phyloP scores from a whole-genome alignment of 805 yeast species.

The Clavispora vitiphila region DNA sequence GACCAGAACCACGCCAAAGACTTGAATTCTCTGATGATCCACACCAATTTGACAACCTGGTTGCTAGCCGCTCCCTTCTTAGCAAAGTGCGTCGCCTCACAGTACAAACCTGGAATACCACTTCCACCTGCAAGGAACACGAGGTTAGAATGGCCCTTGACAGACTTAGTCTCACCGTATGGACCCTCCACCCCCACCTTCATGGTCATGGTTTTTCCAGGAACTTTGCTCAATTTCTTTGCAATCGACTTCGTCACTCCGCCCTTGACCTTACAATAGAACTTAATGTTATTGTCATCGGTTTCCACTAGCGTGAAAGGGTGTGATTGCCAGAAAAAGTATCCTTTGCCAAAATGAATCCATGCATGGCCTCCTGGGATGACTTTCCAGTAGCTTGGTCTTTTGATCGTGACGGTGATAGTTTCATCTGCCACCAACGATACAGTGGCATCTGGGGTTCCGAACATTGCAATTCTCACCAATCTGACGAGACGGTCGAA shows the following conservation, averaged over 20 bases:
- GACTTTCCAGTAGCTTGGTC: conserved; percentile 45
- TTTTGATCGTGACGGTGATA: conserved; percentile 41
- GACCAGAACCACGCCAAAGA: conserved; percentile 22
- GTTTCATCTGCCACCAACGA: conserved; percentile 38
- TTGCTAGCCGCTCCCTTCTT: conserved; percentile 9
- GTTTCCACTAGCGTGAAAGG: conserved; percentile 39
- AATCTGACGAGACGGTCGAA: conserved; percentile 36
- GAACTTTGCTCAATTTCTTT: conserved; percentile 20
- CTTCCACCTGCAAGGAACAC: conserved; percentile 69
- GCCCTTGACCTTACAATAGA: conserved; percentile 33
- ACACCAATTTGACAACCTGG: conserved; percentile 18
- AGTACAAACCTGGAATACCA: conserved; percentile 58
- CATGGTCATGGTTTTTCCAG: conserved; percentile 23
- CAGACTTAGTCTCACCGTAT: conserved; percentile 52
- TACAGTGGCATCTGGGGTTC: conserved; percentile 30
- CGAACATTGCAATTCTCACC: conserved; percentile 26
- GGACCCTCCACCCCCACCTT: conserved; percentile 58
- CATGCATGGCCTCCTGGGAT: conserved; percentile 56
- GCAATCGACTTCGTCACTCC: conserved; percentile 33
- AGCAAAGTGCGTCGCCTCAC: conserved; percentile 32
- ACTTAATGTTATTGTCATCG: conserved; percentile 16
- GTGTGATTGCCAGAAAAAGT: conserved; percentile 65
- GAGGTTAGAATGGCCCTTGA: conserved; percentile 47
- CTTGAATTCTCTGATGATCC: conserved; percentile 22
- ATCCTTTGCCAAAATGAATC: conserved; percentile 49